Evolutionary conservation across 1,139 yeast genomes (phyloP).

Genomic region (Kurtzmaniella quercitrusa): DNA sequence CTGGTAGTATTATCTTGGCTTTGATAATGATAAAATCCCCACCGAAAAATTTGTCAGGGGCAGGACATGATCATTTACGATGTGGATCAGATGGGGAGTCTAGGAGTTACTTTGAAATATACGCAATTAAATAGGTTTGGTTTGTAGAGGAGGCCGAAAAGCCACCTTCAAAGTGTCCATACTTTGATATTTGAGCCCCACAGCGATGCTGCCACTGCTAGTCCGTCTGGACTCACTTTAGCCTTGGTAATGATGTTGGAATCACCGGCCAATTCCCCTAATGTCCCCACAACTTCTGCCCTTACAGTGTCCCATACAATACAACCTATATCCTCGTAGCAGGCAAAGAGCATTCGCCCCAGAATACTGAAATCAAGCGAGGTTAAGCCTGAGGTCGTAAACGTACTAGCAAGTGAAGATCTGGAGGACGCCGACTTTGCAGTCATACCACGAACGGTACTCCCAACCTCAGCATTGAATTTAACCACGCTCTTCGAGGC

Average conservation of each 20-base stretch:
- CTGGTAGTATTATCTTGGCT: background rate
- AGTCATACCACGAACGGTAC: constrained; percentile 4
- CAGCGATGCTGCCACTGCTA: constrained; percentile 66
- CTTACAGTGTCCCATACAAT: constrained; percentile 76
- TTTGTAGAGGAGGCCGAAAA: too few relatives aligned
- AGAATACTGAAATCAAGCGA: constrained; percentile 72
- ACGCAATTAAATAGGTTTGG: background rate
- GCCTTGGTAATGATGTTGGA: constrained; percentile 60
- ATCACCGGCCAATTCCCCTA: constrained; percentile 44
- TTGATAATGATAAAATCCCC: background rate
- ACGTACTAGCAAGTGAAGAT: constrained; percentile 19
- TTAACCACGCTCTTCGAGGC: constrained; percentile 5
- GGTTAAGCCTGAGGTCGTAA: constrained; percentile 61
- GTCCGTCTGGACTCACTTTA: constrained; percentile 68
- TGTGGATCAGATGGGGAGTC: background rate
- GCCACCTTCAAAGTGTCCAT: constrained; percentile 49
- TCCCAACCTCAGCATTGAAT: background rate
- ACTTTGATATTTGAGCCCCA: constrained; percentile 67
- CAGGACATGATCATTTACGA: background rate
- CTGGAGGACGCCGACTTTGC: constrained; percentile 4
- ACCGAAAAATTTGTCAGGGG: background rate
- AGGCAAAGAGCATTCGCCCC: constrained; percentile 70
- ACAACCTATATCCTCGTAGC: constrained; percentile 74
- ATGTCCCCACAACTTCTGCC: constrained; percentile 44
- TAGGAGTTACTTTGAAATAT: background rate